Conservation (phyloP, 345 rosid species). For the Eucalyptus tenuipes region DNA sequence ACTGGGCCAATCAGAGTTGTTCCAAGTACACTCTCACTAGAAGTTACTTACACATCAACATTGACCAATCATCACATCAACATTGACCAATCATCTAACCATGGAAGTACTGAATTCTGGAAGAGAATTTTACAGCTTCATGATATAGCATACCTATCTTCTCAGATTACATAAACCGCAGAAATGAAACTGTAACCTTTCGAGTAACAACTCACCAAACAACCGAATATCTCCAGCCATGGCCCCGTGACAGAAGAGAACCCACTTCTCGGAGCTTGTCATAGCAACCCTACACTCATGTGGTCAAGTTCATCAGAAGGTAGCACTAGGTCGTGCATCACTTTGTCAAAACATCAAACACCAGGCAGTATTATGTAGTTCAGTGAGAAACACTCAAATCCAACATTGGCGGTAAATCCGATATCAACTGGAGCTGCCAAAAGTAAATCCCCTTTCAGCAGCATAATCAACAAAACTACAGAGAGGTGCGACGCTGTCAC, state of each 20-base stretch:
- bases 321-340: not conserved
- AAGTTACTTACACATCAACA: not conserved
- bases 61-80: not conserved
- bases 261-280: not conserved
- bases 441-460: slow-evolving; percentile 37
- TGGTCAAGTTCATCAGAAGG: not conserved
- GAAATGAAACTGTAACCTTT: not conserved
- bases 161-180: not conserved
- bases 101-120: not conserved
- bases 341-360: not conserved
- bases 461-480: slow-evolving; percentile 84
- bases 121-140: not conserved
- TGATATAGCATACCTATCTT: not conserved
- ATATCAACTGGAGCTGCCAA: slow-evolving; percentile 3
- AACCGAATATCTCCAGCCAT: not conserved
- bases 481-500: slow-evolving; percentile 49
- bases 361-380: not conserved
- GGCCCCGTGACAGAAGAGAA: not conserved
- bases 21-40: not conserved
- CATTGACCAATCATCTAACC: not conserved
- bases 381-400: not conserved
- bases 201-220: not conserved
- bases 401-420: not conserved
- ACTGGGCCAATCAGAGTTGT: not conserved
- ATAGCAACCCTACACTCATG: not conserved